A percentile compares a stretch with the other conserved stretches of the same genome.
These are phyloP conservation scores for Sphagnum magellanicum DNA, from an alignment of 228 moss, liverwort and hornwort species.

Conservation along the genomic window DNA sequence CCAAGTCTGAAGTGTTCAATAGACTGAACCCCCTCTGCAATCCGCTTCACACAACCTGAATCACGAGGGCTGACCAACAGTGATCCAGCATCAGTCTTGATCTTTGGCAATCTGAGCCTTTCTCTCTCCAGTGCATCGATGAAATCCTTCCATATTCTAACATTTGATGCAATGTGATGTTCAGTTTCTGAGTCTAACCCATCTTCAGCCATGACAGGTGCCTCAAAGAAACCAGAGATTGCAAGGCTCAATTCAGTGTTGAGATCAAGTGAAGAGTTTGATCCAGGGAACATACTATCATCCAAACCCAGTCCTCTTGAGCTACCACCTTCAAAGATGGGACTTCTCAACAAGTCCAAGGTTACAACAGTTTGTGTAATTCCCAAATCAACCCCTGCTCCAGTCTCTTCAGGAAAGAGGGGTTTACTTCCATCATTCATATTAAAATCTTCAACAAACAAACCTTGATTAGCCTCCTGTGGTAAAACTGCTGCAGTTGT, in stretches of 20 bases:
- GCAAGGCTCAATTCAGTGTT: constrained; percentile 4
- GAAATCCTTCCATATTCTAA: constrained; percentile 16
- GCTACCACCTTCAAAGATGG: not conserved
- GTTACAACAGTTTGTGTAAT: no score
- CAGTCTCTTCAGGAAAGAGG: no score
- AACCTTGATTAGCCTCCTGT: no score
- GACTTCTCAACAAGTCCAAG: not conserved
- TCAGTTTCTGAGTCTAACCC: constrained; percentile 2
- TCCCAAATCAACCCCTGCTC: no score
- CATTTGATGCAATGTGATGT: not conserved
- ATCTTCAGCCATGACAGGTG: constrained; percentile 1
- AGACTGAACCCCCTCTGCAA: constrained; percentile 3
- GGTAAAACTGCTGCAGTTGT: no score
- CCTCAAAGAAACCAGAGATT: not conserved
- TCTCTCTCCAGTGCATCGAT: constrained; percentile 20
- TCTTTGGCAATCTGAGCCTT: constrained; percentile 15
- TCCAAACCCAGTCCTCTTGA: not conserved
- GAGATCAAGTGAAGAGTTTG: not conserved
- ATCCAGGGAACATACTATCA: not conserved
- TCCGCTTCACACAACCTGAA: constrained; percentile 15
- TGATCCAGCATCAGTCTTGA: constrained; percentile 5
- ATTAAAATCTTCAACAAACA: no score
- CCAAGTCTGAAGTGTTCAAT: constrained; percentile 10
- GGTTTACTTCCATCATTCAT: no score
- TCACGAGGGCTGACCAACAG: constrained; percentile 6